Evolutionary conservation across 176 grass and related monocot genomes (phyloP).

Genomic region (Melocanna baccifera): DNA sequence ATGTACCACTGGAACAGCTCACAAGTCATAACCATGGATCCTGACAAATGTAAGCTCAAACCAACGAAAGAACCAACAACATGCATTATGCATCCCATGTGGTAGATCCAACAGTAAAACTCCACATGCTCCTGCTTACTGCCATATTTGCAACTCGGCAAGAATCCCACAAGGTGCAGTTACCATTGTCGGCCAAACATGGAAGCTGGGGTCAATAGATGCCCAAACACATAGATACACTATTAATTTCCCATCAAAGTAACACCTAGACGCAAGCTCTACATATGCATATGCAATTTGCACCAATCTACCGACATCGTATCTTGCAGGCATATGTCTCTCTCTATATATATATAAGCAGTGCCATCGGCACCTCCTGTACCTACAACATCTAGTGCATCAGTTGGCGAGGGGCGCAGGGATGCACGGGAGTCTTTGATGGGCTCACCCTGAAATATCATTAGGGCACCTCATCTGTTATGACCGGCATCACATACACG

Average conservation of each 20-base stretch:
- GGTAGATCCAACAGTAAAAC: background rate
- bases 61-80: background rate
- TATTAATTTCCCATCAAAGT: too few relatives aligned
- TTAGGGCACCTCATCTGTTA: background rate
- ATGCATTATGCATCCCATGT: background rate
- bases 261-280: background rate
- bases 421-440: constrained; percentile 67
- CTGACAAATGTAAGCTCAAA: background rate
- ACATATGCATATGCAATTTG: background rate
- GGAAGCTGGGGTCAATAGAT: background rate
- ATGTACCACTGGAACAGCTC: background rate
- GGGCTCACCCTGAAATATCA: constrained; percentile 81
- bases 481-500: too few relatives aligned
- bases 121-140: background rate
- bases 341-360: constrained; percentile 72
- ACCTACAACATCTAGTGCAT: constrained; percentile 76
- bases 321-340: constrained; percentile 32
- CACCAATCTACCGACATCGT: background rate
- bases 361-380: constrained; percentile 74
- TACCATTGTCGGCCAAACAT: background rate
- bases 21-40: background rate
- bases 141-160: background rate
- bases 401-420: constrained; percentile 65
- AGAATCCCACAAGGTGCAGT: background rate
- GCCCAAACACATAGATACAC: background rate